Evolutionary conservation across 371 early-diverging fungal genomes (phyloP).

Genomic region (Syncephalastrum contaminatum): DNA sequence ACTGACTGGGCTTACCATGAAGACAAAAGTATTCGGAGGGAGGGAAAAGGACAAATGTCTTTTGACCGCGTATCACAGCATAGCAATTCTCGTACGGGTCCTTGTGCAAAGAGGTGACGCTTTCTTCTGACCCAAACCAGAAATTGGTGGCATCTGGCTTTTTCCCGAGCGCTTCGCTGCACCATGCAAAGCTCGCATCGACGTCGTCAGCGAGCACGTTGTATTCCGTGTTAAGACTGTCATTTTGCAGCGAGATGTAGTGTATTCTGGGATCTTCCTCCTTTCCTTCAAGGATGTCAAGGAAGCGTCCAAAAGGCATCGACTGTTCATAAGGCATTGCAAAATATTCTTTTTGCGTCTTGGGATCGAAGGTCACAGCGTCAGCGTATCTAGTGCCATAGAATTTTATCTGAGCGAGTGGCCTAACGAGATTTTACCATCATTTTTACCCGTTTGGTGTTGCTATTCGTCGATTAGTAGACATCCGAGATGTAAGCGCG

Average conservation of each 20-base stretch:
- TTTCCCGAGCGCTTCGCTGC: conserved; percentile 62
- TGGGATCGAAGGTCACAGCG: conserved; percentile 56
- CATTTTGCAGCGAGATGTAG: conserved; percentile 74
- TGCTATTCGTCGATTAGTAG: conserved; percentile 12
- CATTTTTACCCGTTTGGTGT: conserved; percentile 44
- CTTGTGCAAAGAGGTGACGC: conserved; percentile 74
- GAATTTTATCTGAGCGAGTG: background rate
- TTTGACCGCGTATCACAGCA: conserved; percentile 68
- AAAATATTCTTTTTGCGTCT: conserved; percentile 53
- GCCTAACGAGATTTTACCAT: no score
- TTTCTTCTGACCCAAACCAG: conserved; percentile 70
- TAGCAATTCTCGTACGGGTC: conserved; percentile 84
- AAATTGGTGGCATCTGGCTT: conserved; percentile 78
- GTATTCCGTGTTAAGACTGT: conserved; percentile 61
- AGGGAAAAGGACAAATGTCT: conserved; percentile 70
- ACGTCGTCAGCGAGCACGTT: conserved; percentile 56
- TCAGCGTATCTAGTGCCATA: conserved; percentile 58
- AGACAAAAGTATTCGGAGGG: conserved; percentile 70
- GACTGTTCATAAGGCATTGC: conserved; percentile 64
- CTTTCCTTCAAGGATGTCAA: conserved; percentile 42
- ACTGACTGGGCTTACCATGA: conserved; percentile 42
- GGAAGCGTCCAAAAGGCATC: conserved; percentile 59
- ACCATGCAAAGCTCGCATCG: conserved; percentile 60
- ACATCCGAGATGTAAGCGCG: no score
- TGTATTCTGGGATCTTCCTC: conserved; percentile 25